phyloP scores from a whole-genome alignment of 1,139 yeast species.

The Spathaspora sp. region DNA sequence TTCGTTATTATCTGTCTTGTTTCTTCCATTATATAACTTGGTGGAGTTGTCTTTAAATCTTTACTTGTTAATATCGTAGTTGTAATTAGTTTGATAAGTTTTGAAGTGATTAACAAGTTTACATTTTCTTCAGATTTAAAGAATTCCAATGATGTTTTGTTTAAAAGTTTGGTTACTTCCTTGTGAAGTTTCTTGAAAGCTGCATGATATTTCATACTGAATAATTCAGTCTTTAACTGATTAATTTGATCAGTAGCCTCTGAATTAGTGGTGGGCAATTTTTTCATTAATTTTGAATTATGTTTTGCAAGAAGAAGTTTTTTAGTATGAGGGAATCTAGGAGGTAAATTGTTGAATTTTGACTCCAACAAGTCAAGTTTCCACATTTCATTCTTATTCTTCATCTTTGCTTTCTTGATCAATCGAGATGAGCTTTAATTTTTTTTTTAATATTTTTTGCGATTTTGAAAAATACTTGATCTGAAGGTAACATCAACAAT shows the following conservation, averaged over 20 bases:
- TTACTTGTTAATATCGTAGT: conserved; percentile 25
- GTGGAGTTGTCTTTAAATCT: conserved; percentile 30
- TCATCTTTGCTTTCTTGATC: conserved; percentile 4
- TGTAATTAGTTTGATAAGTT: conserved; percentile 29
- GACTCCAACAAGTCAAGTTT: conserved; percentile 52
- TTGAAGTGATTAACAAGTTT: conserved; percentile 30
- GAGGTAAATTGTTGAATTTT: conserved; percentile 41
- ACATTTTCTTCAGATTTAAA: conserved; percentile 20
- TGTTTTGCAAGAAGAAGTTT: conserved; percentile 49
- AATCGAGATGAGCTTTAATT: conserved; percentile 6
- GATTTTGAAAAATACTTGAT: conserved; percentile 3
- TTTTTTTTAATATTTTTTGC: conserved; percentile 4
- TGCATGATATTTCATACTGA: conserved; percentile 52
- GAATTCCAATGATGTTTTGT: conserved; percentile 22
- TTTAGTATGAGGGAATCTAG: conserved; percentile 56
- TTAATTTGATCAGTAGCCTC: conserved; percentile 46
- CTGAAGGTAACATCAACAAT: conserved; percentile 4
- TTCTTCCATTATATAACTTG: conserved; percentile 30
- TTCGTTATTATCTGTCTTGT: conserved; percentile 24
- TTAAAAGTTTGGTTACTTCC: conserved; percentile 29
- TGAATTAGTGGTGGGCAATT: conserved; percentile 35
- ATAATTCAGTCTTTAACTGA: conserved; percentile 45
- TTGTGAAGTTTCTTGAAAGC: conserved; percentile 42
- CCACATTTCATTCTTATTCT: conserved; percentile 33
- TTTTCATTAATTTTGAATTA: conserved; percentile 43